Percentiles rank a stretch among this genome's conserved stretches.
Conservation (phyloP, 2,329 filamentous ascomycete genomes). For the Mollisiaceae sp. region DNA sequence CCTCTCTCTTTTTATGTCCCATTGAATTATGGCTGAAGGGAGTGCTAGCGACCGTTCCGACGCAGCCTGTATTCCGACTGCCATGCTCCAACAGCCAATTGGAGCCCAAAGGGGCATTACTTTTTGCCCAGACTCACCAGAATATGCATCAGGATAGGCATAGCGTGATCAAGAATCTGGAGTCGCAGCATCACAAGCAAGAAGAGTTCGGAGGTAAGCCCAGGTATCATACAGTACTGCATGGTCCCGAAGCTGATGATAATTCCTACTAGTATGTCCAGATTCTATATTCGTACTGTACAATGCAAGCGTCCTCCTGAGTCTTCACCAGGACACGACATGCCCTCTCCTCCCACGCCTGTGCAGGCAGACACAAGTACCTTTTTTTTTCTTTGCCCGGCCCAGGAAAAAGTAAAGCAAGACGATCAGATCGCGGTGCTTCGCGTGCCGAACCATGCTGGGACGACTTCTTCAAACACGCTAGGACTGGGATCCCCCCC, state of each 20-base stretch:
- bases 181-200: conserved; percentile 5
- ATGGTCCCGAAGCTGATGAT: not conserved
- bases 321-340: not conserved
- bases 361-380: not conserved
- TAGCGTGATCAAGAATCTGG: conserved; percentile 7
- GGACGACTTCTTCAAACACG: conserved; percentile 30
- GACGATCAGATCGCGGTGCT: conserved; percentile 26
- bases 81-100: conserved; percentile 1
- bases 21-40: conserved; percentile 6
- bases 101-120: conserved; percentile 6
- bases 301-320: not conserved
- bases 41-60: conserved; percentile 4
- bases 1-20: not conserved
- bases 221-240: not conserved
- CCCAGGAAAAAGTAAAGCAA: conserved; percentile 20
- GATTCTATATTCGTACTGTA: conserved; percentile 6
- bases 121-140: not conserved
- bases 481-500: conserved; percentile 25
- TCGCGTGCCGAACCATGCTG: conserved; percentile 18
- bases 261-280: not conserved
- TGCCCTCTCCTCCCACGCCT: not conserved
- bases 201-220: not conserved
- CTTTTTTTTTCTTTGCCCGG: not conserved
- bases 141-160: conserved; percentile 9
- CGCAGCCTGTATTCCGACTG: not conserved